These are phyloP conservation scores for Tetrahymena elliotti DNA, from an alignment of 73 alveolate genomes.

Conservation along the genomic window DNA sequence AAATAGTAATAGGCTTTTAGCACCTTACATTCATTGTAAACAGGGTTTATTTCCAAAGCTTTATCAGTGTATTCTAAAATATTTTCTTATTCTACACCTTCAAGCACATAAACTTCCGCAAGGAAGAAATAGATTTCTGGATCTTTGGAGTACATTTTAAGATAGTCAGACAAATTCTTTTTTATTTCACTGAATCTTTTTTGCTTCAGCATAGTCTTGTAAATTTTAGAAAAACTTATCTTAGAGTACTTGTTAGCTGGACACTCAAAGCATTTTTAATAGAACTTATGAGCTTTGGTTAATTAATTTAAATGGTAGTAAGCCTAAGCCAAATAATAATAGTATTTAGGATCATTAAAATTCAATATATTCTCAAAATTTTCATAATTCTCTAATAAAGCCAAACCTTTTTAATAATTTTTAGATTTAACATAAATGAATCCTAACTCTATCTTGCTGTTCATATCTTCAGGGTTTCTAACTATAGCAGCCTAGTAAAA, in stretches of 20 bases:
- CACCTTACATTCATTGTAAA: not conserved
- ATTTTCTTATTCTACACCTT: not conserved
- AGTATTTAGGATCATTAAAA: not conserved
- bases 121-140: not conserved
- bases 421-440: not conserved
- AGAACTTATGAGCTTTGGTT: not conserved
- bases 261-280: not conserved
- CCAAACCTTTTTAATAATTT: not conserved
- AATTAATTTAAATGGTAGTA: not conserved
- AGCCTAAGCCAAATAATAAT: not conserved
- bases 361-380: not conserved
- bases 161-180: not conserved
- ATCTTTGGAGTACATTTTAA: not conserved
- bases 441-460: not conserved
- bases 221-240: not conserved
- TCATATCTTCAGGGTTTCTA: not conserved
- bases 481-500: not conserved
- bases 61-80: not conserved
- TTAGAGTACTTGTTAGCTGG: not conserved
- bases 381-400: not conserved
- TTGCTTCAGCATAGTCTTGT: not conserved
- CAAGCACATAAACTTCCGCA: not conserved
- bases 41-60: not conserved
- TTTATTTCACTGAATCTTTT: not conserved
- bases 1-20: not conserved